phyloP scores from a whole-genome alignment of 352 stramenopile genomes.

The Sclerospora graminicola region DNA sequence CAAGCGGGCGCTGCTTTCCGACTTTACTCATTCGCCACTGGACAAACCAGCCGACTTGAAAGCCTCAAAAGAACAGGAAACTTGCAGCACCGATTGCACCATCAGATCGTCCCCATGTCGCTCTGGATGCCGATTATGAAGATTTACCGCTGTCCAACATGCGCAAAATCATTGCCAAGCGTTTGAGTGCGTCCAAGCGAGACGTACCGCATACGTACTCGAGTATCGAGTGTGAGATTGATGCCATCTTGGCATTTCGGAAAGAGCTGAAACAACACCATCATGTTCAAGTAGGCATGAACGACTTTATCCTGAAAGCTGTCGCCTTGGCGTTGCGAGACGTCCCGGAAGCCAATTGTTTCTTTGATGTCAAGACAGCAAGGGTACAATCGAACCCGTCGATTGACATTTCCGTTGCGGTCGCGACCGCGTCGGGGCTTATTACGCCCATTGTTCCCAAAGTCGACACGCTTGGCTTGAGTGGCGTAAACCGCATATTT shows the following conservation, averaged over 20 bases:
- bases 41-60: neutral
- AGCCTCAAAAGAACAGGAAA: neutral
- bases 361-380: constrained; percentile 50
- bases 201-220: constrained; percentile 96
- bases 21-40: constrained; percentile 26
- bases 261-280: constrained; percentile 89
- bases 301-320: constrained; percentile 98
- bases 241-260: constrained; percentile 83
- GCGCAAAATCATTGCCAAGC: constrained; percentile 98
- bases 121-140: constrained; percentile 42
- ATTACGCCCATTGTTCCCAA: constrained; percentile 97
- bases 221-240: constrained; percentile 94
- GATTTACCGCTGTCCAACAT: constrained; percentile 91
- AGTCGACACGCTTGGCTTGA: constrained; percentile 91
- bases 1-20: constrained; percentile 59
- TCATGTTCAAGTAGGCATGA: constrained; percentile 96
- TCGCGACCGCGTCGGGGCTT: constrained; percentile 94
- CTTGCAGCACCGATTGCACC: constrained; percentile 3
- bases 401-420: constrained; percentile 97
- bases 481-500: constrained; percentile 92
- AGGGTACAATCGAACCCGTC: constrained; percentile 75
- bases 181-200: constrained; percentile 94
- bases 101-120: neutral
- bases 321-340: constrained; percentile 94
- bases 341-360: constrained; percentile 90